Conservation (phyloP, 2,329 filamentous ascomycete species). For the Fusarium duplospermum region DNA sequence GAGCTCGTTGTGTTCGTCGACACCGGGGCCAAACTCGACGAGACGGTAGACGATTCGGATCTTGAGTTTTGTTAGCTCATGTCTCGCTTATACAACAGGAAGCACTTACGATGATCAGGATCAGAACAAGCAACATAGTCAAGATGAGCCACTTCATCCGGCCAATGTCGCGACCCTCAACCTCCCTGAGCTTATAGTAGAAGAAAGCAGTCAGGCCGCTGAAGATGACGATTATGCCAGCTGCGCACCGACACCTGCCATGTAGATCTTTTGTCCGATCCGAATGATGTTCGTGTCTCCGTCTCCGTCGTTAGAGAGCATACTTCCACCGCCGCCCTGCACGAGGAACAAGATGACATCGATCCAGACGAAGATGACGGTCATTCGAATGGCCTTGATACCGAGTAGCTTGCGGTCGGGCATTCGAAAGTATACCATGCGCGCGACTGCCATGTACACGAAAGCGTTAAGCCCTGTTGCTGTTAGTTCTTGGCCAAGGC, state of each 20-base stretch:
- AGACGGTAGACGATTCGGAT: slow-evolving; percentile 71
- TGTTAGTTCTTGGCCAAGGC: not conserved
- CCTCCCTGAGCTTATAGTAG: slow-evolving; percentile 44
- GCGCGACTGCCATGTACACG: slow-evolving; percentile 57
- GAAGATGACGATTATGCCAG: slow-evolving; percentile 54
- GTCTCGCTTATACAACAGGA: not conserved
- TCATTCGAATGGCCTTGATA: slow-evolving; percentile 52
- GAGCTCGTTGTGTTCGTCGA: slow-evolving; percentile 56
- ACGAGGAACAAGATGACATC: slow-evolving; percentile 61
- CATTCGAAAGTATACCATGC: slow-evolving; percentile 53
- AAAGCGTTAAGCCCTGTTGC: slow-evolving; percentile 56
- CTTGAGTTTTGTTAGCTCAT: slow-evolving; percentile 43
- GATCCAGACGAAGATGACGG: slow-evolving; percentile 59
- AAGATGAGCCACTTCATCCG: slow-evolving; percentile 50
- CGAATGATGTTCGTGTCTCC: slow-evolving; percentile 35
- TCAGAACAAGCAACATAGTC: slow-evolving; percentile 49
- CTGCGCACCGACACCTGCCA: slow-evolving; percentile 53
- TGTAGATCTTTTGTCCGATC: slow-evolving; percentile 54
- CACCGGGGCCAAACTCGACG: slow-evolving; percentile 63
- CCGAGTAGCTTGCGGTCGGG: slow-evolving; percentile 52
- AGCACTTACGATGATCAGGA: slow-evolving; percentile 50
- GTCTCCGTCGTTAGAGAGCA: slow-evolving; percentile 47
- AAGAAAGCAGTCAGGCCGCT: slow-evolving; percentile 50
- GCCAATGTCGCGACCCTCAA: slow-evolving; percentile 40
- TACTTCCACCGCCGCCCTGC: slow-evolving; percentile 54